Base-by-base conservation (phyloP, 768 basidiomycete genomes). In the Naganishia vaughanmartiniae region DNA sequence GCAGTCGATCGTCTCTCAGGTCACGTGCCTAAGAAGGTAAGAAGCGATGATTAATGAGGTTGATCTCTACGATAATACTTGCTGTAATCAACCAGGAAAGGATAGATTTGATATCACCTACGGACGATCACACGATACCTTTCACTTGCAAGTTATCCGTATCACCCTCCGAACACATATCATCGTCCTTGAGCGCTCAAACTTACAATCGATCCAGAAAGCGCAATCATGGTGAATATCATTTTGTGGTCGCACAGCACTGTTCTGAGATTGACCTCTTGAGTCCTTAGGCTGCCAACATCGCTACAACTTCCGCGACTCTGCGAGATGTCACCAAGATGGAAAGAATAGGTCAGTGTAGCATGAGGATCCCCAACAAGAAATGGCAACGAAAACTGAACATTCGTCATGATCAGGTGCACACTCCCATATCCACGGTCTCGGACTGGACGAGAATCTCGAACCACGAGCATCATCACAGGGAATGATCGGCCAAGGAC, bases 401-500 rank as follows among this genome's bases (percentile, higher is more conserved):
- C 45, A 39, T 2, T 26, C 24, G 9, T 69, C 24, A 24, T 53
- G 7, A 21, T n/a, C 72, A 81, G 83, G 82, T 31, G 80, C 81
- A 4, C 83, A 83, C 73, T 83, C 95, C 21, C 95, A 99, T 83
- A 93, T 99, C 76, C 92, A 88, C 67, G 96, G 96, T 2, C 85
- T 98, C 36, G 96, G 96, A 0, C 87, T 98, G 54, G 94, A 97
- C 74, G 91, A 92, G 73, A 75, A 80, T 30, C 86, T 98, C 70
- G 93, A 97, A 81, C 93, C 95, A 17, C 87, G 93, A 24, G 91
- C 89, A 80, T 79, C 79, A 2, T 87, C 90, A 0, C 92, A 98
- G 79, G 96, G 96, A 4, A 96, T 99, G 89, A 95, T 99, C 30
- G 96, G 96, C 0, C 96, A 99, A 79, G 90, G 85, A 2, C 93